A percentile compares a stretch with the other conserved stretches of the same genome.
These are phyloP conservation scores for Fusarium floridanum DNA, from an alignment of 2,329 filamentous ascomycete species.

Conservation along the genomic window DNA sequence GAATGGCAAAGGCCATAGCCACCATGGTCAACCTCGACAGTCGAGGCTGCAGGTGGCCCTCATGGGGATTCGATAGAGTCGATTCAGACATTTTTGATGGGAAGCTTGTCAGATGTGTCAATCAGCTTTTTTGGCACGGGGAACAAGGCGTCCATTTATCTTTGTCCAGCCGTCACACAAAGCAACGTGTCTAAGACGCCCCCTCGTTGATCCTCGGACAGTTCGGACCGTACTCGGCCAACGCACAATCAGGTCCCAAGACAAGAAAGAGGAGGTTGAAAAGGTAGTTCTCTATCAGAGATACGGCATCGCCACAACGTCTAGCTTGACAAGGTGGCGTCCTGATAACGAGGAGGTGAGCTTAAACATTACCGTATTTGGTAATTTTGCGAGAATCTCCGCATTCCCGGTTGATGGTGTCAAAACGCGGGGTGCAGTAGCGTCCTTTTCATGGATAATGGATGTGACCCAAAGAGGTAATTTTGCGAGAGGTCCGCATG, in stretches of 20 bases:
- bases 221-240: background rate
- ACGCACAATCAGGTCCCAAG: background rate
- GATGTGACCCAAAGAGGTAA: constrained; percentile 4
- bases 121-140: background rate
- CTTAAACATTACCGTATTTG: background rate
- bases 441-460: background rate
- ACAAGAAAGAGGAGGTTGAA: background rate
- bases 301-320: background rate
- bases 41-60: constrained; percentile 51
- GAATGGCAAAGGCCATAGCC: constrained; percentile 57
- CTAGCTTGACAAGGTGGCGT: constrained; percentile 5
- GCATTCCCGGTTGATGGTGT: background rate
- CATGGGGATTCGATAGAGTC: background rate
- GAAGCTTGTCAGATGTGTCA: background rate
- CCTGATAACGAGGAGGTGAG: background rate
- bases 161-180: background rate
- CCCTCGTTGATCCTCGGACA: background rate
- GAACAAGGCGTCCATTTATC: constrained; percentile 3
- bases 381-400: constrained; percentile 15
- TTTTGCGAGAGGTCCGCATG: constrained; percentile 12
- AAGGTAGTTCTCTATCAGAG: background rate
- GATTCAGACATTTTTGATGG: background rate
- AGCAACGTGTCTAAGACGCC: background rate
- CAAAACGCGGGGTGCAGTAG: constrained; percentile 21
- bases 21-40: constrained; percentile 56